These are phyloP conservation scores for Gardenia jasminoides DNA, from an alignment of 257 asterid species.

Conservation along the genomic window DNA sequence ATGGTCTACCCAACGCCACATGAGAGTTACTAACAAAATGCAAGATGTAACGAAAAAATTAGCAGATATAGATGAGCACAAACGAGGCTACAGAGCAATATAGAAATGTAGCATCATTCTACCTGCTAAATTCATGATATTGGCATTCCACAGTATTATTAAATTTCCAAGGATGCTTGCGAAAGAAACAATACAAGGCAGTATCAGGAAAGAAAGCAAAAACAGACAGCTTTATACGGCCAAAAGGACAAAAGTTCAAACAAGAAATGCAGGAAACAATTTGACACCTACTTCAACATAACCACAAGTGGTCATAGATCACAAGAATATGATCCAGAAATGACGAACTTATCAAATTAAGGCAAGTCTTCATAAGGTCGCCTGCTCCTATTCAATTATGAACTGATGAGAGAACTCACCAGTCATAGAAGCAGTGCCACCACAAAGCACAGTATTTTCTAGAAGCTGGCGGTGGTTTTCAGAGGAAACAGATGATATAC, in stretches of 20 bases:
- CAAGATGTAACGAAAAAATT: neutral
- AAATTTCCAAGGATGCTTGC: neutral
- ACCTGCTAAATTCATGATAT: neutral
- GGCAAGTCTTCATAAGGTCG: neutral
- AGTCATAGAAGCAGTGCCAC: conserved; percentile 85
- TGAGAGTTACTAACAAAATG: no score
- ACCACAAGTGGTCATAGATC: neutral
- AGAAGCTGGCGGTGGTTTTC: conserved; percentile 96
- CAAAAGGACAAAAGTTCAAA: no score
- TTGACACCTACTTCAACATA: neutral
- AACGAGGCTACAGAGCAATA: neutral
- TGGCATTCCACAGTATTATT: neutral
- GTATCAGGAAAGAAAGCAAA: neutral
- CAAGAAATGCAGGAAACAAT: neutral
- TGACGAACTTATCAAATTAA: neutral
- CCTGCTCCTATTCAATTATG: conserved; percentile 1
- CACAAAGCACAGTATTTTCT: conserved; percentile 94
- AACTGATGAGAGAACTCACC: conserved; percentile 38
- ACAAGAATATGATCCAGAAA: neutral
- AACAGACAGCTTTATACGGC: neutral
- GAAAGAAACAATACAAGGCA: neutral
- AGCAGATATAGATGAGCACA: no score
- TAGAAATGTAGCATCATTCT: neutral
- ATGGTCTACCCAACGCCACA: no score
- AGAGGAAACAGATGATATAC: conserved; percentile 78